phyloP scores from a whole-genome alignment of 73 alveolate species.

The Paramecium caudatum region DNA sequence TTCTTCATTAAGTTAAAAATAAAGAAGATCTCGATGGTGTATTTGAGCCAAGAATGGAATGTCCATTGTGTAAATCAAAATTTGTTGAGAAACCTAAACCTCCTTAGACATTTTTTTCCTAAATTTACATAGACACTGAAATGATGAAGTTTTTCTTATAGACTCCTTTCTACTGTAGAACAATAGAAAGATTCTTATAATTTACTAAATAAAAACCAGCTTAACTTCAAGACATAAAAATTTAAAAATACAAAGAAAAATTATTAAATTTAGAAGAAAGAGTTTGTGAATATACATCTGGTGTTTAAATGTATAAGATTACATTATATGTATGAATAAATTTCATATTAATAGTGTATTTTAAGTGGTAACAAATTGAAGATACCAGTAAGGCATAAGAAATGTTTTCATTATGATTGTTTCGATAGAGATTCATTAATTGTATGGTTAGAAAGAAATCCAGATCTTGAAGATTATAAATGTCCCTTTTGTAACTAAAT shows the following conservation, averaged over 20 bases:
- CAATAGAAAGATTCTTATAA: neutral
- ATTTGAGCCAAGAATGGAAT: neutral
- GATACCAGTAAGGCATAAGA: neutral
- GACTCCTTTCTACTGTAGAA: constrained; percentile 6
- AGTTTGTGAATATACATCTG: neutral
- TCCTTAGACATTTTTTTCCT: neutral
- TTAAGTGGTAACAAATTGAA: neutral
- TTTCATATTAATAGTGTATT: neutral
- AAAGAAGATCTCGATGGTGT: neutral
- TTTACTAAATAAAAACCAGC: neutral
- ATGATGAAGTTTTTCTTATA: constrained; percentile 35
- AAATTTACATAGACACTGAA: constrained; percentile 32
- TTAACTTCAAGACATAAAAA: neutral
- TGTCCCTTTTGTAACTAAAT: neutral
- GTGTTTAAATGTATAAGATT: neutral
- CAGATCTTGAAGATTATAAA: neutral
- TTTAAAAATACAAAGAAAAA: neutral
- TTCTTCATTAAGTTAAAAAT: neutral
- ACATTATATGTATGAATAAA: neutral
- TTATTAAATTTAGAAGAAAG: neutral
- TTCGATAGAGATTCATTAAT: neutral
- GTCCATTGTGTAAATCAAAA: constrained; percentile 53
- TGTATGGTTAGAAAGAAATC: neutral
- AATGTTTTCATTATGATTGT: constrained; percentile 33
- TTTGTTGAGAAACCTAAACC: neutral